phyloP scores from a whole-genome alignment of 352 stramenopile genomes.

The Pythium brachiatum region DNA sequence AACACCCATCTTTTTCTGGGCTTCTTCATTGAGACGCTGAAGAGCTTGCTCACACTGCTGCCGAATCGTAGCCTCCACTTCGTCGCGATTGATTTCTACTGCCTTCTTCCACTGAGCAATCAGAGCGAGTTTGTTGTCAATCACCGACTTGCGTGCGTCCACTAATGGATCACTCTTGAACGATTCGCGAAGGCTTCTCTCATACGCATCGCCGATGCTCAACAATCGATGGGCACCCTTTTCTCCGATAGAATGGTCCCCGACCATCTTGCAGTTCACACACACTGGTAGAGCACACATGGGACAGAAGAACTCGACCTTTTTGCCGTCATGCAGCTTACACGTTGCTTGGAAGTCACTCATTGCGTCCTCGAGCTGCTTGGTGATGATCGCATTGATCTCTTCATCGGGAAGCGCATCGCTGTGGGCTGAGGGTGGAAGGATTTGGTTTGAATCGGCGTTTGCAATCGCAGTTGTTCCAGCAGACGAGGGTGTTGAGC shows the following conservation, averaged over 20 bases:
- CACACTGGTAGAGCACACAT: conserved; percentile 61
- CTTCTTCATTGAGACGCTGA: conserved; percentile 39
- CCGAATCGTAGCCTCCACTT: conserved; percentile 48
- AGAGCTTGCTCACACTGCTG: conserved; percentile 52
- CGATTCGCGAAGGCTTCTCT: conserved; percentile 60
- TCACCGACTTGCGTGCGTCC: conserved; percentile 57
- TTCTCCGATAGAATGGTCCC: conserved; percentile 75
- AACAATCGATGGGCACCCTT: conserved; percentile 71
- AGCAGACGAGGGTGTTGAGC: conserved; percentile 25
- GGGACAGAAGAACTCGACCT: conserved; percentile 76
- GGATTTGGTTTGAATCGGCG: background rate
- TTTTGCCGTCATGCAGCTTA: conserved; percentile 45
- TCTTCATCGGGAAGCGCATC: conserved; percentile 21
- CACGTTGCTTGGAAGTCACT: conserved; percentile 35
- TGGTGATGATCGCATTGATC: conserved; percentile 35
- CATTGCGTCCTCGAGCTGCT: conserved; percentile 47
- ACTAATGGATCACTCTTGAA: conserved; percentile 60
- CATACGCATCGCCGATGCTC: conserved; percentile 62
- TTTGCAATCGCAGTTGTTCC: conserved; percentile 5
- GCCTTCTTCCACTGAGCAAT: conserved; percentile 35
- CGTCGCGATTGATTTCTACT: conserved; percentile 38
- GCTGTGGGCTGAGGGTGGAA: background rate
- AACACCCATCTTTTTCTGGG: conserved; percentile 42
- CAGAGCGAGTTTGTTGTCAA: conserved; percentile 52
- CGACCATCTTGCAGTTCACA: conserved; percentile 81